phyloP scores from a whole-genome alignment of 306 rosid genomes.

The Alnus glutinosa region DNA sequence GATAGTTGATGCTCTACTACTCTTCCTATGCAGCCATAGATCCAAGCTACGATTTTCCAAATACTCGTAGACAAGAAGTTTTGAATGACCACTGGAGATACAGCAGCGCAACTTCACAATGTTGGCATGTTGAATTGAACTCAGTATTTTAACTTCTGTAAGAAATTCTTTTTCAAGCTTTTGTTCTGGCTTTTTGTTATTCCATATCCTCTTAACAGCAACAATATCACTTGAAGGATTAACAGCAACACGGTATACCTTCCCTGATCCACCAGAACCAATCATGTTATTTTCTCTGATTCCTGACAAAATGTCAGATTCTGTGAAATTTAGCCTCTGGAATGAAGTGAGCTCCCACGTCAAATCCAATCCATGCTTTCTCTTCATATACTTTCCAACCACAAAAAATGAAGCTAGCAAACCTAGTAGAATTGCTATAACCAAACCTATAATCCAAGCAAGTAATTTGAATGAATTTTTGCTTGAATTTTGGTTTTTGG shows the following conservation, averaged over 20 bases:
- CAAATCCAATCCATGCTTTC: constrained; percentile 33
- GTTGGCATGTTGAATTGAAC: constrained; percentile 53
- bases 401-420: constrained; percentile 1
- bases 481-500: constrained; percentile 25
- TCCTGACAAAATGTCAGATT: constrained; percentile 52
- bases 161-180: constrained; percentile 59
- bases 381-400: constrained; percentile 33
- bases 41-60: constrained; percentile 70
- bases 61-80: constrained; percentile 89
- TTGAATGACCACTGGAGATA: too few species aligned
- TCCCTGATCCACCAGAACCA: constrained; percentile 86
- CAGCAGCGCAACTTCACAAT: too few species aligned
- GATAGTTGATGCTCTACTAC: constrained; percentile 18
- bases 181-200: too few species aligned
- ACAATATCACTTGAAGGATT: too few species aligned
- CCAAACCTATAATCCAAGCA: constrained; percentile 48
- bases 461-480: constrained; percentile 26
- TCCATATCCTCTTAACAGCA: too few species aligned
- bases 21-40: constrained; percentile 56
- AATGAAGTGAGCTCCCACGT: constrained; percentile 69
- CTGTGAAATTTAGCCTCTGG: constrained; percentile 63
- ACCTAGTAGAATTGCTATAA: constrained; percentile 26
- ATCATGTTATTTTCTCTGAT: constrained; percentile 43
- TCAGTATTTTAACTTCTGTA: constrained; percentile 66
- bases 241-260: constrained; percentile 58